phyloP scores from a whole-genome alignment of 2,329 filamentous ascomycete genomes.

The Penicillium digitatum region DNA sequence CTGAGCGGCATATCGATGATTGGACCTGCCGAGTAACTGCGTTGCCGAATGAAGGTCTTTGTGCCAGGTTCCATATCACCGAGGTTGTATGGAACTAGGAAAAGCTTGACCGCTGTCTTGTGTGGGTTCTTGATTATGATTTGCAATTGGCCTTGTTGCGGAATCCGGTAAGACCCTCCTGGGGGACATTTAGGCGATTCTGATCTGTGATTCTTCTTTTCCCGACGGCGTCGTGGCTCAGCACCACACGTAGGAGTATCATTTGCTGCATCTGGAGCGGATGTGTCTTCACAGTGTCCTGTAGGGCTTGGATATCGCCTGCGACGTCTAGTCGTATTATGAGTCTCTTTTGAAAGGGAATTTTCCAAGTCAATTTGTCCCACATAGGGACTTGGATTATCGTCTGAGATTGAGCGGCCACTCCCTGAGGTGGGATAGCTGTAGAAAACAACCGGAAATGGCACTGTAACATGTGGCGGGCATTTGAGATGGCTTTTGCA shows the following conservation, averaged over 20 bases:
- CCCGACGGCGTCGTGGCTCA: conserved; percentile 44
- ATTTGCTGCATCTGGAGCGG: conserved; percentile 8
- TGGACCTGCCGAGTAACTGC: conserved; percentile 83
- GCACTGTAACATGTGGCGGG: conserved; percentile 82
- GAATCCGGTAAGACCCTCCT: conserved; percentile 89
- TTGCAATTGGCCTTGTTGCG: conserved; percentile 87
- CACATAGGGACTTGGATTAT: conserved; percentile 93
- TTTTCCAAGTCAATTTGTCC: conserved; percentile 89
- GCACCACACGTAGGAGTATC: conserved; percentile 18
- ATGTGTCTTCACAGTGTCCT: conserved; percentile 7
- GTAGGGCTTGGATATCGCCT: conserved; percentile 35
- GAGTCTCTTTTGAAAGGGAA: conserved; percentile 55
- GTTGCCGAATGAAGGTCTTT: conserved; percentile 93
- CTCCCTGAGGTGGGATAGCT: conserved; percentile 71
- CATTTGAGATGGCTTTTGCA: conserved; percentile 83
- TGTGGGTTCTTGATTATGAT: conserved; percentile 98
- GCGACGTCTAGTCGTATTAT: conserved; percentile 37
- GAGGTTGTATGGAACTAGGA: conserved; percentile 88
- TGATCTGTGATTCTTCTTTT: conserved; percentile 59
- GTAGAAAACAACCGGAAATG: conserved; percentile 94
- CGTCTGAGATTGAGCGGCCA: conserved; percentile 63
- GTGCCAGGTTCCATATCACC: conserved; percentile 88
- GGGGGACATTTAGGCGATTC: conserved; percentile 65
- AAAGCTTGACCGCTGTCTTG: conserved; percentile 95
- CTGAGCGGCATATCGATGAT: conserved; percentile 67